These are phyloP conservation scores for Mucor circinelloides DNA, from an alignment of 371 early-diverging fungal genomes.

Conservation along the genomic window DNA sequence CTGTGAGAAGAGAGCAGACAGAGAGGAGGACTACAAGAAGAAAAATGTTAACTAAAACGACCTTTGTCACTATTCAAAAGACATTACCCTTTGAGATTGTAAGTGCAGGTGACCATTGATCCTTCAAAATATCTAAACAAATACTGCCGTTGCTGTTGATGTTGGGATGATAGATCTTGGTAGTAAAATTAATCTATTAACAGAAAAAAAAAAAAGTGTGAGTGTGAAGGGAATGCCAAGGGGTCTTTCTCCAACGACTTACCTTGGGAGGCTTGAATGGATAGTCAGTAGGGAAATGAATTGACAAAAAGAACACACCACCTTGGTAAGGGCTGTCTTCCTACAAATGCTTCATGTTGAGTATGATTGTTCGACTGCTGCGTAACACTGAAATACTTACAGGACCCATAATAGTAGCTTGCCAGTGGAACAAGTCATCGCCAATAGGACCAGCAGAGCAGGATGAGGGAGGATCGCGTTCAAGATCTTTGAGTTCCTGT, in stretches of 20 bases:
- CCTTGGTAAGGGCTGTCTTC: conserved; percentile 76
- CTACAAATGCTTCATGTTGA: conserved; percentile 3
- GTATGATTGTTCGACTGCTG: not conserved
- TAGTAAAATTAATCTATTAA: conserved; percentile 88
- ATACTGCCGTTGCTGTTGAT: conserved; percentile 99
- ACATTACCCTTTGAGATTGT: conserved; percentile 90
- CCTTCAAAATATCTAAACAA: conserved; percentile 97
- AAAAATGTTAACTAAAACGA: not conserved
- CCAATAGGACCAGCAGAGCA: conserved; percentile 94
- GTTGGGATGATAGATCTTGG: conserved; percentile 98
- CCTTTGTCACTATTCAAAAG: not conserved
- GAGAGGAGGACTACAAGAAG: conserved; percentile 81
- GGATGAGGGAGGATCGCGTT: conserved; percentile 93
- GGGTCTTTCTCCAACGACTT: not conserved
- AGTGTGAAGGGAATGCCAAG: not conserved
- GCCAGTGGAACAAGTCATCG: conserved; percentile 92
- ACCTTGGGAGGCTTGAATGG: conserved; percentile 99
- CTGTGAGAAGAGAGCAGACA: conserved; percentile 97
- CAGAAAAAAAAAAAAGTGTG: not conserved
- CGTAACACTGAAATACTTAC: conserved; percentile 4
- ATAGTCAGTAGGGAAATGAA: conserved; percentile 99
- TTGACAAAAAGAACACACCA: conserved; percentile 97
- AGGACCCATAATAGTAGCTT: conserved; percentile 97
- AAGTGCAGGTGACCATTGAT: conserved; percentile 99
- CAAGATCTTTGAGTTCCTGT: conserved; percentile 95